These are phyloP conservation scores for Xylariomycetidae sp. DNA, from an alignment of 2,329 filamentous ascomycete species.

Conservation along the genomic window DNA sequence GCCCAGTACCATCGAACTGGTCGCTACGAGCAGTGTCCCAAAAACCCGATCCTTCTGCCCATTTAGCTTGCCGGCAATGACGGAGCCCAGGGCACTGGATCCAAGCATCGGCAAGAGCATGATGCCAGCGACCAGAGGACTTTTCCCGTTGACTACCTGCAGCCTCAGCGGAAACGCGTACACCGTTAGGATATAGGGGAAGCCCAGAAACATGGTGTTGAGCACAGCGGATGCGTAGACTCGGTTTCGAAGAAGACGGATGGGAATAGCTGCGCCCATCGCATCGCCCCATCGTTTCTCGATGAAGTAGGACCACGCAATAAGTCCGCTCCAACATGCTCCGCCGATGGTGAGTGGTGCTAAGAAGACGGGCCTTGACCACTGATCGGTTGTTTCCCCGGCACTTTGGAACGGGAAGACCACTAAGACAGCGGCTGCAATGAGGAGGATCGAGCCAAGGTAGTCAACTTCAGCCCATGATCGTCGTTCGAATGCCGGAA, in stretches of 20 bases:
- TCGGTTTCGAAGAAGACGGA: conserved; percentile 40
- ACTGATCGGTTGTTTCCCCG: conserved; percentile 31
- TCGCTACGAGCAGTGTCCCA: conserved; percentile 37
- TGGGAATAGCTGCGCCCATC: conserved; percentile 39
- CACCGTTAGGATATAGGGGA: conserved; percentile 42
- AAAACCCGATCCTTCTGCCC: conserved; percentile 33
- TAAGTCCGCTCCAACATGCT: conserved; percentile 28
- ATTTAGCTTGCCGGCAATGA: conserved; percentile 36
- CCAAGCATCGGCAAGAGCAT: conserved; percentile 49
- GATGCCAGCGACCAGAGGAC: conserved; percentile 39
- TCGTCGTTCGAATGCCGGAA: conserved; percentile 32
- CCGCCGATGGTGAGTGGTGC: conserved; percentile 34
- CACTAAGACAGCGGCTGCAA: conserved; percentile 47
- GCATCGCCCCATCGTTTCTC: conserved; percentile 25
- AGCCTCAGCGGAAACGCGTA: conserved; percentile 44
- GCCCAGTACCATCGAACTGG: conserved; percentile 38
- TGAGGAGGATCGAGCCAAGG: conserved; percentile 45
- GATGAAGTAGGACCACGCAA: conserved; percentile 34
- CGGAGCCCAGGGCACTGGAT: conserved; percentile 39
- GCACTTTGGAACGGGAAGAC: conserved; percentile 54
- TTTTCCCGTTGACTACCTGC: conserved; percentile 44
- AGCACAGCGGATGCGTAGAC: conserved; percentile 36
- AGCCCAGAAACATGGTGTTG: conserved; percentile 43
- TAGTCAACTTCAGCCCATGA: conserved; percentile 48
- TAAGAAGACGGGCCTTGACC: conserved; percentile 36